phyloP scores from a whole-genome alignment of 2,329 filamentous ascomycete species.

The Graphiopsis chlorocephala region DNA sequence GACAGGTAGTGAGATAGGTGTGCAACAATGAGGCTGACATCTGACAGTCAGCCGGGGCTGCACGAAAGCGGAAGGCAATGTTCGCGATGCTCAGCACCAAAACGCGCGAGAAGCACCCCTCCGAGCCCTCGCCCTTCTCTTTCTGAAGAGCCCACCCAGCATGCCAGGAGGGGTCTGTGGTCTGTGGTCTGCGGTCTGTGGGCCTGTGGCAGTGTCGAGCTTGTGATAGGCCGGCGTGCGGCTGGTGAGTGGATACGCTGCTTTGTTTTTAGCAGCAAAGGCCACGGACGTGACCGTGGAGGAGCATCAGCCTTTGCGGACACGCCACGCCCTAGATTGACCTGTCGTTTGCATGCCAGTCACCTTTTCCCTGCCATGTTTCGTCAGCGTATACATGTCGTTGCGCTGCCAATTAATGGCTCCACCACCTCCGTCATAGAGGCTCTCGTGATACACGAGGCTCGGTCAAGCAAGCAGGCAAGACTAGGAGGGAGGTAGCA shows the following conservation, averaged over 20 bases:
- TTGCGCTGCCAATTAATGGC: not conserved
- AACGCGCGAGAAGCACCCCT: not conserved
- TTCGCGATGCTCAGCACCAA: not conserved
- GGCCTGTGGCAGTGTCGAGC: not conserved
- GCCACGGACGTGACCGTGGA: conserved; percentile 2
- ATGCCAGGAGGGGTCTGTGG: not conserved
- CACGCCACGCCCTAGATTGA: not conserved
- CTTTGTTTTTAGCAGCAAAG: not conserved
- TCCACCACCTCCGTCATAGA: not conserved
- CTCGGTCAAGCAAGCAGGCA: not conserved
- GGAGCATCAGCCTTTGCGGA: not conserved
- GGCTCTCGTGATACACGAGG: not conserved
- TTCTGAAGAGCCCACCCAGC: not conserved
- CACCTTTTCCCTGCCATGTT: not conserved
- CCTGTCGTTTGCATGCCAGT: not conserved
- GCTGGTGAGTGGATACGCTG: not conserved
- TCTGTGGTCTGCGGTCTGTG: not conserved
- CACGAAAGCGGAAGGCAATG: not conserved
- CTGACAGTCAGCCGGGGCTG: conserved; percentile 1
- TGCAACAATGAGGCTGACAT: conserved; percentile 6
- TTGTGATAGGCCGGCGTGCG: not conserved
- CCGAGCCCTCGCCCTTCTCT: no score
- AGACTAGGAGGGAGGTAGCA: no score
- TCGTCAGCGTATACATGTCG: not conserved
- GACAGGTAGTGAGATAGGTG: not conserved